Percentiles rank a stretch among this genome's conserved stretches.
Conservation (phyloP, 164 flowering plant species). For the Liriodendron chinense region DNA sequence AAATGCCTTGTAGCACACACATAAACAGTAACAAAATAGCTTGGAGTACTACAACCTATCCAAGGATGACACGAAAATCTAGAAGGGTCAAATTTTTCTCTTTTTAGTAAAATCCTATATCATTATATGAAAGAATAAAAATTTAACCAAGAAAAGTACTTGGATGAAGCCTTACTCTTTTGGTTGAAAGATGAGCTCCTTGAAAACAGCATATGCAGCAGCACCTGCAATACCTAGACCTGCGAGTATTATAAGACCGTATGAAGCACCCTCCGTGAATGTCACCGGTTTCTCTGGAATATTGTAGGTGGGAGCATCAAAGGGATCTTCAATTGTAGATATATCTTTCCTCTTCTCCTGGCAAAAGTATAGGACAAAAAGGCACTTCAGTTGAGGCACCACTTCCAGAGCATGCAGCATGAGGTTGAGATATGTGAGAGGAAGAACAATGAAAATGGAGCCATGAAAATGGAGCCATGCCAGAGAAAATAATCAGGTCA, state of each 20-base stretch:
- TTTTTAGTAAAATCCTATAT: no score
- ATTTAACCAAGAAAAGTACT: neutral
- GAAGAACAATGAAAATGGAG: neutral
- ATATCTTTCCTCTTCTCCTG: constrained; percentile 62
- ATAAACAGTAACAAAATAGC: no score
- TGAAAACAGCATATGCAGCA: constrained; percentile 84
- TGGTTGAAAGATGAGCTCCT: constrained; percentile 86
- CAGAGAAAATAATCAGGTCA: neutral
- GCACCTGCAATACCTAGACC: constrained; percentile 87
- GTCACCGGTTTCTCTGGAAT: constrained; percentile 97
- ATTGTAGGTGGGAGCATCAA: constrained; percentile 91
- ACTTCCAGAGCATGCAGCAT: neutral
- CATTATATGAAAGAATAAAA: neutral
- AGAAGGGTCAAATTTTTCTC: neutral
- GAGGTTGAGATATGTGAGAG: neutral
- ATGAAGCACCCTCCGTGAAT: constrained; percentile 90
- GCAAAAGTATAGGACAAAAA: neutral
- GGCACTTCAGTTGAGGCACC: neutral
- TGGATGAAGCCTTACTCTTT: constrained; percentile 59
- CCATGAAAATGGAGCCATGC: neutral
- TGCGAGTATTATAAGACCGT: constrained; percentile 72
- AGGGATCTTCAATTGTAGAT: constrained; percentile 84
- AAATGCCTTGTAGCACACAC: no score
- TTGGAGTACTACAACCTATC: neutral
- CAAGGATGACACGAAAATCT: neutral